These are phyloP conservation scores for Flaveria bidentis DNA, from an alignment of 129 eudicot species.

Conservation along the genomic window DNA sequence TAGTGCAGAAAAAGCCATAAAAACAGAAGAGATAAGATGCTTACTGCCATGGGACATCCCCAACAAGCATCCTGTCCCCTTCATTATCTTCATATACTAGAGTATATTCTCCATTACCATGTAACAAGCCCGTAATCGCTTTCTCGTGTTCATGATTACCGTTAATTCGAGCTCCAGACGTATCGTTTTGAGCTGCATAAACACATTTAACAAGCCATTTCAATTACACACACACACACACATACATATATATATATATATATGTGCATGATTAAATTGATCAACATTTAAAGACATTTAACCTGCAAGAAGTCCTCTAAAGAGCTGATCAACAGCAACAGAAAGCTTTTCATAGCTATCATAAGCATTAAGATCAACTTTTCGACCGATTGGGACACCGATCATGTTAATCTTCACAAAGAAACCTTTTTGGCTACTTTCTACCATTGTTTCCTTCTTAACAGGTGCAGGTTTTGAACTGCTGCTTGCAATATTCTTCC, in stretches of 20 bases:
- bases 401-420: constrained; percentile 98
- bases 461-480: constrained; percentile 46
- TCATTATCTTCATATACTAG: constrained; percentile 92
- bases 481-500: constrained; percentile 75
- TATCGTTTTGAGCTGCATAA: constrained; percentile 63
- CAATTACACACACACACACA: neutral
- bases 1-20: neutral
- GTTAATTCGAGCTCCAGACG: constrained; percentile 34
- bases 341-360: constrained; percentile 80
- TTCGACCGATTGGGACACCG: constrained; percentile 91
- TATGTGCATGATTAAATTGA: neutral
- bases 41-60: constrained; percentile 99
- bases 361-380: constrained; percentile 74
- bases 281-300: neutral
- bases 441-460: constrained; percentile 44
- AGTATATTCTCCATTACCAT: constrained; percentile 89
- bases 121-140: constrained; percentile 61
- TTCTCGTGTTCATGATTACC: constrained; percentile 46
- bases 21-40: constrained; percentile 46
- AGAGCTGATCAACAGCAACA: constrained; percentile 80
- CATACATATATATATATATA: neutral
- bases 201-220: constrained; percentile 9
- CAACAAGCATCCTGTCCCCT: constrained; percentile 99
- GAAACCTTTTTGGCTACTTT: constrained; percentile 47
- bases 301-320: constrained; percentile 98